Evolutionary conservation across 2,329 filamentous ascomycete genomes (phyloP), one percentile per base, ranked within the genome.

Genomic region (Pseudopithomyces maydicus): DNA sequence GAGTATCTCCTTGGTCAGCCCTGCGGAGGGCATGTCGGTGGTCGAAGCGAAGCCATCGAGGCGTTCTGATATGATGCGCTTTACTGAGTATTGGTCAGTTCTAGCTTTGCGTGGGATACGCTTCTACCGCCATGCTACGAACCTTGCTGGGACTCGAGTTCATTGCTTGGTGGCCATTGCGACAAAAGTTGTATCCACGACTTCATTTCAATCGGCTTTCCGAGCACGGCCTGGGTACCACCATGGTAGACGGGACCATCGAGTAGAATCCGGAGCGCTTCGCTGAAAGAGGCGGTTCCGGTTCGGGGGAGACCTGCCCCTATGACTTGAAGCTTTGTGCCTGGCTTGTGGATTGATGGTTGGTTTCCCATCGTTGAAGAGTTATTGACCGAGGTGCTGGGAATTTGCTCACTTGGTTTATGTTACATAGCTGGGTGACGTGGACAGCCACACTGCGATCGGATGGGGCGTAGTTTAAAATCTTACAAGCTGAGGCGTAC

Each of bases 171-270:
- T 17, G 59, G 61, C 53, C 39, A 56, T 26, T 52, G 54, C 29
- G 39, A 46, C 14, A 56, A 19, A 45, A 60, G 17, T 50, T 47
- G 43, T 14, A 56, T 62, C 43, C 62, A 65, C 29, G 51, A 49
- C 19, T 36, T 46, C 11, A 61, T 53, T n/a, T 55, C 46, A 14
- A 26, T 1, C 44, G 41, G 15, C 12, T 36, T 20, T 61, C 20
- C 52, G 26, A 14, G 64, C 59, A 68, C 67, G 11, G 55, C 64
- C 56, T 79, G 77, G 0, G 75, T 82, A 22, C 82, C 82, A 48
- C 80, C 79, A 58, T 84, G 82, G 63, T 81, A 78, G 42, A 80
- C 76, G 2, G 82, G 82, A 0, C 79, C 81, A 36, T 80, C 66
- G 6, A 83, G 77, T 3, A 84, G 74, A 54, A 77, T 79, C 56